phyloP scores from a whole-genome alignment of 306 rosid genomes.

The Dalbergia oliveri region DNA sequence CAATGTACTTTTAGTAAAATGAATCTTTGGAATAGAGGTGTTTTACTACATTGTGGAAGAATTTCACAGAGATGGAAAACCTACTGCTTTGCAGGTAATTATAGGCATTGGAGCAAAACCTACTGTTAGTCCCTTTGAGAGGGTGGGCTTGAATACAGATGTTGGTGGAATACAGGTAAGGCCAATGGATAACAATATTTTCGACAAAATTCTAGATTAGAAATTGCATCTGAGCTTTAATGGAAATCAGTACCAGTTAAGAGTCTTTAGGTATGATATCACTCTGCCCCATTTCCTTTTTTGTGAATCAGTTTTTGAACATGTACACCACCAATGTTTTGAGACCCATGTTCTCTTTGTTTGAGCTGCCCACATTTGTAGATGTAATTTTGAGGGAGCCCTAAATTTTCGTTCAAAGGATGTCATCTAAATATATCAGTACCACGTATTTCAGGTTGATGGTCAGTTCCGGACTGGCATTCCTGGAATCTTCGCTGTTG shows the following conservation, averaged over 20 bases:
- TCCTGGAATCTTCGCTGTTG: slow-evolving; percentile 91
- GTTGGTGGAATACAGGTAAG: slow-evolving; percentile 90
- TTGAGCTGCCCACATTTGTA: slow-evolving; percentile 14
- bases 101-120: slow-evolving; percentile 94
- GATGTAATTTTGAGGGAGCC: slow-evolving; percentile 33
- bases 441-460: slow-evolving; percentile 71
- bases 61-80: slow-evolving; percentile 11
- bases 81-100: slow-evolving; percentile 67
- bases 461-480: slow-evolving; percentile 79
- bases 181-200: slow-evolving; percentile 13
- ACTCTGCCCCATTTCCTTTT: background rate
- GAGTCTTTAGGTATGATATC: slow-evolving; percentile 21
- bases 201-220: slow-evolving; percentile 27
- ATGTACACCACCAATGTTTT: slow-evolving; percentile 13
- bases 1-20: slow-evolving; percentile 13
- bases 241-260: background rate
- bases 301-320: slow-evolving; percentile 17
- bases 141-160: slow-evolving; percentile 66
- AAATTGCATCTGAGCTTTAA: slow-evolving; percentile 18
- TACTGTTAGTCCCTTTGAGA: slow-evolving; percentile 83
- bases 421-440: slow-evolving; percentile 20
- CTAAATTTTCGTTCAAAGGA: slow-evolving; percentile 14
- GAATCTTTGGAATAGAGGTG: slow-evolving; percentile 26
- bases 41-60: slow-evolving; percentile 30
- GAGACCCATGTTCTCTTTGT: slow-evolving; percentile 29